Percentiles rank a stretch among this genome's conserved stretches.
phyloP scores from a whole-genome alignment of 108 stramenopile genomes.

The Cyclostephanos invisitatus region DNA sequence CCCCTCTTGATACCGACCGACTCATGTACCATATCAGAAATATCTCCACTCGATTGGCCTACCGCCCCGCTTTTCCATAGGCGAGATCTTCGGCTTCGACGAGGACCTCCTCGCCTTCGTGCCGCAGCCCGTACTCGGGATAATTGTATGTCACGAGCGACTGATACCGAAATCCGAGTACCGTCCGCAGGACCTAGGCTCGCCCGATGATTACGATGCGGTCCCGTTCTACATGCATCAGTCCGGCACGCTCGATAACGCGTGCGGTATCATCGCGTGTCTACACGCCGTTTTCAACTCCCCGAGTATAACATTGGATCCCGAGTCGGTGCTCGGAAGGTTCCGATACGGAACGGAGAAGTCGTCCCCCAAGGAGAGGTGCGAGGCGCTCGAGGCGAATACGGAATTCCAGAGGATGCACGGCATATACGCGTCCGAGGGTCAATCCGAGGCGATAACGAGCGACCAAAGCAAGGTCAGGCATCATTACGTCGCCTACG shows the following conservation, averaged over 20 bases:
- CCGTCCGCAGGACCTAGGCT: conserved; percentile 38
- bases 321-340: conserved; percentile 32
- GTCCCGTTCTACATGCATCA: conserved; percentile 63
- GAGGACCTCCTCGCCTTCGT: conserved; percentile 60
- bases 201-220: conserved; percentile 38
- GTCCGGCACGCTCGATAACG: conserved; percentile 53
- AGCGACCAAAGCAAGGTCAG: conserved; percentile 50
- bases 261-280: conserved; percentile 67
- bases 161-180: conserved; percentile 41
- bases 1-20: background rate
- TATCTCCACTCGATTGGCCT: conserved; percentile 58
- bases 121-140: conserved; percentile 54
- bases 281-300: conserved; percentile 61
- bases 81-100: conserved; percentile 63
- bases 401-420: conserved; percentile 52
- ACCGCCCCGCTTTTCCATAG: conserved; percentile 41
- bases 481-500: conserved; percentile 61
- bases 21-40: background rate
- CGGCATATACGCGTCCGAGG: conserved; percentile 43
- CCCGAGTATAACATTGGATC: conserved; percentile 22
- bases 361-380: conserved; percentile 44
- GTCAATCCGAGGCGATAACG: conserved; percentile 50
- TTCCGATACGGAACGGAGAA: conserved; percentile 22
- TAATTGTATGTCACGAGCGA: conserved; percentile 60
- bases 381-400: conserved; percentile 38